Evolutionary conservation across 1,284 basidiomycete genomes (phyloP).

Genomic region (Cyathus pygmaeus): DNA sequence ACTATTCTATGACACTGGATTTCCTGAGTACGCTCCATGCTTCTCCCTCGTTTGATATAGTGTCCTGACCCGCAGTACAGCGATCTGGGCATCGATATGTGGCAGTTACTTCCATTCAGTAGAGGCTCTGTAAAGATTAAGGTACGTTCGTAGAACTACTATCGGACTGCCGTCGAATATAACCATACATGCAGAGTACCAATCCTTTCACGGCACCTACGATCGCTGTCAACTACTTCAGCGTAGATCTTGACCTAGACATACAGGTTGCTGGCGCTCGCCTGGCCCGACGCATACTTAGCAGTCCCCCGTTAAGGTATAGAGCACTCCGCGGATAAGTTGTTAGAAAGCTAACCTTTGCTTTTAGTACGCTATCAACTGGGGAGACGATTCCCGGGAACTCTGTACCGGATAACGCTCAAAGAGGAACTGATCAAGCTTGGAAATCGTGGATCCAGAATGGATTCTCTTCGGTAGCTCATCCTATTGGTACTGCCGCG

Average conservation of each 20-base stretch:
- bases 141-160: too few species aligned
- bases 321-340: slow-evolving; percentile 6
- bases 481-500: slow-evolving; percentile 69
- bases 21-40: slow-evolving; percentile 48
- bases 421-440: slow-evolving; percentile 52
- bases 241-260: slow-evolving; percentile 56
- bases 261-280: slow-evolving; percentile 60
- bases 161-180: too few species aligned
- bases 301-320: slow-evolving; percentile 51
- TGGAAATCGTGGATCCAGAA: slow-evolving; percentile 57
- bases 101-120: slow-evolving; percentile 65
- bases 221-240: slow-evolving; percentile 61
- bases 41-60: background rate
- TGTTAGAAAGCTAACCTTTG: background rate
- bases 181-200: slow-evolving; percentile 46
- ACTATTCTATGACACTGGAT: slow-evolving; percentile 54
- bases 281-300: slow-evolving; percentile 56
- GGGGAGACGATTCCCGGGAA: slow-evolving; percentile 54
- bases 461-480: slow-evolving; percentile 56
- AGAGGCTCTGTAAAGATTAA: slow-evolving; percentile 60
- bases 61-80: slow-evolving; percentile 25
- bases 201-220: slow-evolving; percentile 57
- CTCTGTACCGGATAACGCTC: slow-evolving; percentile 53
- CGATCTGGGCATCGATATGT: slow-evolving; percentile 58
- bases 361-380: slow-evolving; percentile 37